A percentile compares a stretch with the other conserved stretches of the same genome.
phyloP scores from a whole-genome alignment of 768 basidiomycete genomes.

The Cystobasidium tubakii region DNA sequence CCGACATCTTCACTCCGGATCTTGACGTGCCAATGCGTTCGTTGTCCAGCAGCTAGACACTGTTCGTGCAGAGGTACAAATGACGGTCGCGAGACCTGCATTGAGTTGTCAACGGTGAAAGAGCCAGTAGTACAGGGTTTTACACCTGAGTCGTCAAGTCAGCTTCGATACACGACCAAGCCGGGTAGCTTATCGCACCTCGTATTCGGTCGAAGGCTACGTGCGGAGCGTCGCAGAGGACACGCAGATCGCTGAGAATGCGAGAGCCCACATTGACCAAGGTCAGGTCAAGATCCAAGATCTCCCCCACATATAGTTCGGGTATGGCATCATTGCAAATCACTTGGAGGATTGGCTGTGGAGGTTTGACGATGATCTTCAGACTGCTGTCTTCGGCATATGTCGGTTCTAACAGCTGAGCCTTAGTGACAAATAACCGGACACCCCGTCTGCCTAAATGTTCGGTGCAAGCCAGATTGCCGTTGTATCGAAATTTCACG shows the following conservation, averaged over 20 bases:
- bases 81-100: background rate
- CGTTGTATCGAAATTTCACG: constrained; percentile 64
- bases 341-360: constrained; percentile 59
- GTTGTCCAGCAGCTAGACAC: background rate
- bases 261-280: constrained; percentile 39
- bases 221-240: constrained; percentile 35
- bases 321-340: constrained; percentile 40
- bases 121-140: background rate
- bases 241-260: background rate
- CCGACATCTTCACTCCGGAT: background rate
- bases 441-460: constrained; percentile 65
- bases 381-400: constrained; percentile 67
- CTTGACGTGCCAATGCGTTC: background rate
- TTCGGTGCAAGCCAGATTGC: constrained; percentile 63
- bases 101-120: background rate
- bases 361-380: constrained; percentile 60
- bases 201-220: background rate
- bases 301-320: constrained; percentile 47
- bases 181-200: too few species aligned
- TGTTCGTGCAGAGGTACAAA: background rate
- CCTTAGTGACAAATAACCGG: constrained; percentile 67
- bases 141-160: background rate
- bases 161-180: background rate
- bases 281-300: constrained; percentile 47
- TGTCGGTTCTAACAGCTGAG: constrained; percentile 62